Percentiles rank a stretch among this genome's conserved stretches.
These are phyloP conservation scores for Neurospora cerealis DNA, from an alignment of 495 filamentous ascomycete species.

Conservation along the genomic window DNA sequence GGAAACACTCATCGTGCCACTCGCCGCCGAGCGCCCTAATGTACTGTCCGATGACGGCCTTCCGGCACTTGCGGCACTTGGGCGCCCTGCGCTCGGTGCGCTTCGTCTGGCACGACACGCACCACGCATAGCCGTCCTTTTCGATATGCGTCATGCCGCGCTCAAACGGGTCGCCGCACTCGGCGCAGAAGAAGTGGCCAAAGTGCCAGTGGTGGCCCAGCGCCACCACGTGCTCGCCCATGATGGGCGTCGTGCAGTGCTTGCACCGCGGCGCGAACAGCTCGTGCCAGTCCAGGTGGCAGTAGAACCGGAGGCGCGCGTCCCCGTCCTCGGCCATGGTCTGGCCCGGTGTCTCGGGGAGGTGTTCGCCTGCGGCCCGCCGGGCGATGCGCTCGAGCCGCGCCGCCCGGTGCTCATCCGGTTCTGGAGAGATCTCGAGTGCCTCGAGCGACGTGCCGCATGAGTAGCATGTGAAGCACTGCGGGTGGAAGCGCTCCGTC, in stretches of 20 bases:
- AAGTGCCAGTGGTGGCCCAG: slow-evolving; percentile 93
- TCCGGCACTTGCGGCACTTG: slow-evolving; percentile 77
- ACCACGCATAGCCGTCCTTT: slow-evolving; percentile 99
- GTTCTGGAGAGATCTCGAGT: slow-evolving; percentile 92
- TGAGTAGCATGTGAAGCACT: slow-evolving; percentile 84
- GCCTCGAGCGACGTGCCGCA: slow-evolving; percentile 85
- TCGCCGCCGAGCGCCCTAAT: slow-evolving; percentile 79
- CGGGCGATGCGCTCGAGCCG: slow-evolving; percentile 61
- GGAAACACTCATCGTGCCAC: slow-evolving; percentile 91
- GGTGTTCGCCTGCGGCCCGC: slow-evolving; percentile 46
- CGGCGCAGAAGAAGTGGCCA: slow-evolving; percentile 98
- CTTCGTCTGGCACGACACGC: slow-evolving; percentile 83
- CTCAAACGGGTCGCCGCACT: slow-evolving; percentile 95
- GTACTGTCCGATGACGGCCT: slow-evolving; percentile 77
- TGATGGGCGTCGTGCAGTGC: slow-evolving; percentile 96
- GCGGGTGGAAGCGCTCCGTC: slow-evolving; percentile 73
- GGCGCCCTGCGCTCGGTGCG: slow-evolving; percentile 61
- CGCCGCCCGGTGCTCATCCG: slow-evolving; percentile 54
- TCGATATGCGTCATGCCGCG: slow-evolving; percentile 81
- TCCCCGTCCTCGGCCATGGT: slow-evolving; percentile 61
- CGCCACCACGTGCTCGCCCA: slow-evolving; percentile 87
- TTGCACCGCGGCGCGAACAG: slow-evolving; percentile 87
- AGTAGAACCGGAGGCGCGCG: slow-evolving; percentile 72
- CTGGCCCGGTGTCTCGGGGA: slow-evolving; percentile 43
- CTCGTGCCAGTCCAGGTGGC: slow-evolving; percentile 97